Conservation (phyloP, 192 early-diverging fungal species). For the Linnemannia schmuckeri region DNA sequence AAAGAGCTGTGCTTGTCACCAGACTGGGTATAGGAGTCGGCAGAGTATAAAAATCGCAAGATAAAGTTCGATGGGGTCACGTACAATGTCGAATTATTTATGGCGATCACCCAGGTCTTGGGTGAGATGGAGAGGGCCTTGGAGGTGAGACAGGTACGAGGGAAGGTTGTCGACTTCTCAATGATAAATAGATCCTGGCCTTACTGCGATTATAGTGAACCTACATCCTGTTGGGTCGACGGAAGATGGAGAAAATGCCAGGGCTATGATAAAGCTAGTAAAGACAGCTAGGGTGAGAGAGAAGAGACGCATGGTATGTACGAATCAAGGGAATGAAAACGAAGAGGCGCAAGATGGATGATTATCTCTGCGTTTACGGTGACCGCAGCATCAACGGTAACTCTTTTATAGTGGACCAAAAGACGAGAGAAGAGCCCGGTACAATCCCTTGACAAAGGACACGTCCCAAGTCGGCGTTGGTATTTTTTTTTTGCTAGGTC, state of each 20-base stretch:
- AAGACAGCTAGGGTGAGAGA: neutral
- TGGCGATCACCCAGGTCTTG: neutral
- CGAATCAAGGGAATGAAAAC: neutral
- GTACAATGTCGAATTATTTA: slow-evolving; percentile 28
- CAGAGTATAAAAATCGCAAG: slow-evolving; percentile 28
- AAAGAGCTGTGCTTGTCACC: slow-evolving; percentile 18
- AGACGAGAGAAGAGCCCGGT: neutral
- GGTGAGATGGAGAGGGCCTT: slow-evolving; percentile 10
- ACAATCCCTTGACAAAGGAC: neutral
- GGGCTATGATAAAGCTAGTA: neutral
- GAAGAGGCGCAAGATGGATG: neutral
- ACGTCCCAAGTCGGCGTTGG: neutral
- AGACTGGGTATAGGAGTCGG: slow-evolving; percentile 20
- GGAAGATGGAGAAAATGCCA: neutral
- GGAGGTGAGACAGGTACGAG: slow-evolving; percentile 7
- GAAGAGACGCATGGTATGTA: neutral
- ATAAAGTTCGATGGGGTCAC: slow-evolving; percentile 4
- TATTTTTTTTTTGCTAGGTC: neutral
- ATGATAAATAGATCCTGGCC: neutral
- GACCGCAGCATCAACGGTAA: neutral
- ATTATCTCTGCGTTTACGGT: neutral
- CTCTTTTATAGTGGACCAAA: neutral
- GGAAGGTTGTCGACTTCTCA: slow-evolving; percentile 16
- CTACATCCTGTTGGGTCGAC: neutral
- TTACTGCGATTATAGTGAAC: neutral